Conservation (phyloP, 2,329 filamentous ascomycete species). For the Teratosphaeria gauchensis region DNA sequence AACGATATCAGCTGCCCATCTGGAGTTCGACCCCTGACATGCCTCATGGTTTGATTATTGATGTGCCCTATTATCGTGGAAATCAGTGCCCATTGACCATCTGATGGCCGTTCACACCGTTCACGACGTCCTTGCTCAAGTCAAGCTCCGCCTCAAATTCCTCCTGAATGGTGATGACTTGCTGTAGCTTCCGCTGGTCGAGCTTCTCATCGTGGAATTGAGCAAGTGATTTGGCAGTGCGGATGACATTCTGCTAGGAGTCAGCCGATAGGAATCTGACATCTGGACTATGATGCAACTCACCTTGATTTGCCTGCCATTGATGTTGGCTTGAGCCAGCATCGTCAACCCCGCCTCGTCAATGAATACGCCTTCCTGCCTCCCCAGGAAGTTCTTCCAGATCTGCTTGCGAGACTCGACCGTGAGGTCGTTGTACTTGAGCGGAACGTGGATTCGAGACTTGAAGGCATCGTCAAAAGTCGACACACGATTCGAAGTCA, state of each 20-base stretch:
- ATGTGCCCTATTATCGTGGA: background rate
- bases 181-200: constrained; percentile 14
- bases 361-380: constrained; percentile 8
- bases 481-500: constrained; percentile 31
- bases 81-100: background rate
- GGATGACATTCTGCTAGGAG: constrained; percentile 13
- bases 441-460: constrained; percentile 27
- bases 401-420: constrained; percentile 26
- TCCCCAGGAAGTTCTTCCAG: constrained; percentile 37
- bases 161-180: constrained; percentile 19
- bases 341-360: constrained; percentile 10
- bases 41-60: background rate
- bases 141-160: constrained; percentile 13
- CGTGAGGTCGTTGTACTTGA: constrained; percentile 19
- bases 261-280: constrained; percentile 4
- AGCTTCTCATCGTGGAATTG: constrained; percentile 14
- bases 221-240: constrained; percentile 18
- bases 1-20: no score
- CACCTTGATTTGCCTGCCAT: constrained; percentile 22
- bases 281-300: constrained; percentile 4
- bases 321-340: constrained; percentile 17
- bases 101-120: background rate
- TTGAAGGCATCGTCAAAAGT: constrained; percentile 34
- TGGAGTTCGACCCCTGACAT: no score
- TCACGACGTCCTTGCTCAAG: background rate